These are phyloP conservation scores for Blastomyces emzantsi DNA, from an alignment of 2,329 filamentous ascomycete species.

Conservation along the genomic window DNA sequence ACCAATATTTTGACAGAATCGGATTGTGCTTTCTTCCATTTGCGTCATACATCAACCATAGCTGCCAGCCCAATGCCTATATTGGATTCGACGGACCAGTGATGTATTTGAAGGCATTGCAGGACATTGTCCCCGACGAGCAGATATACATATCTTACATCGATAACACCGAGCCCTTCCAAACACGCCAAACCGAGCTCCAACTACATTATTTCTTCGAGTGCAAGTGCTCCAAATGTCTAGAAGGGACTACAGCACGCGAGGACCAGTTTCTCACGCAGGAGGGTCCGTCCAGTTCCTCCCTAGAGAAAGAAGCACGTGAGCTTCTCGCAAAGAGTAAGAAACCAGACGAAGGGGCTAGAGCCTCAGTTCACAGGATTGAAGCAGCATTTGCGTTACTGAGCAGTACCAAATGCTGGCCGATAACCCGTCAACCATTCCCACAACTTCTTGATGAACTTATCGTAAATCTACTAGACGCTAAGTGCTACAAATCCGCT, in stretches of 20 bases:
- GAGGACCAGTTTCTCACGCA: conserved; percentile 18
- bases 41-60: conserved; percentile 51
- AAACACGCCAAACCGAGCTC: conserved; percentile 46
- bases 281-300: conserved; percentile 16
- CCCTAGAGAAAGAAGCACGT: conserved; percentile 19
- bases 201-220: conserved; percentile 49
- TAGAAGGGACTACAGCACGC: conserved; percentile 16
- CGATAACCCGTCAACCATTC: conserved; percentile 46
- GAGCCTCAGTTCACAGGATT: conserved; percentile 29
- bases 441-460: conserved; percentile 46
- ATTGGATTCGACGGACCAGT: conserved; percentile 48
- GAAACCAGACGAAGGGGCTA: conserved; percentile 16
- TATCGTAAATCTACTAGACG: conserved; percentile 40
- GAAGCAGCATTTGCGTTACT: conserved; percentile 35
- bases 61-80: conserved; percentile 51
- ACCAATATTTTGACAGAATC: conserved; percentile 47
- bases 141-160: conserved; percentile 56
- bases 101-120: conserved; percentile 44
- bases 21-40: conserved; percentile 51
- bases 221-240: conserved; percentile 48
- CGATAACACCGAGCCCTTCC: conserved; percentile 46
- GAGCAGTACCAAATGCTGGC: conserved; percentile 36
- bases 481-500: conserved; percentile 38
- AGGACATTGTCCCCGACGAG: conserved; percentile 44
- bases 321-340: conserved; percentile 22